A percentile compares a stretch with the other conserved stretches of the same genome.
Evolutionary conservation across 805 yeast genomes (phyloP).

Genomic region (Candida chilensis): DNA sequence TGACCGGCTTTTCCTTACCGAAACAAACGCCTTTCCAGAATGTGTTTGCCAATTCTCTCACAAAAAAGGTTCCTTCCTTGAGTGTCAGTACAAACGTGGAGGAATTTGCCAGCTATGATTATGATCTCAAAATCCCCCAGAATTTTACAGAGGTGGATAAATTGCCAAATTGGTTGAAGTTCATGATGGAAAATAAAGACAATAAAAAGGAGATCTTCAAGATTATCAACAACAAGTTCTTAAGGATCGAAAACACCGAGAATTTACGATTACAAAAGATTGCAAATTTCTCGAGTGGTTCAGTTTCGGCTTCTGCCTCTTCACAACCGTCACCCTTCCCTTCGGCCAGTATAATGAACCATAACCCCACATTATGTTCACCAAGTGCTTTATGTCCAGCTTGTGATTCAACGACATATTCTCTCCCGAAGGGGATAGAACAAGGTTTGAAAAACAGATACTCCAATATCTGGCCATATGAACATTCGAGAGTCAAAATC

Average conservation of each 20-base stretch:
- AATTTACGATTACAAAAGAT: conserved; percentile 24
- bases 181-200: too few relatives aligned
- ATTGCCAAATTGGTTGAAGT: conserved; percentile 8
- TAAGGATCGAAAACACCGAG: conserved; percentile 26
- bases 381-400: conserved; percentile 31
- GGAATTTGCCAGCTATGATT: too few relatives aligned
- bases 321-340: conserved; percentile 4
- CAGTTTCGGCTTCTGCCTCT: not conserved
- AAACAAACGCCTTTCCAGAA: conserved; percentile 21
- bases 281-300: conserved; percentile 4
- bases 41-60: conserved; percentile 14
- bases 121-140: too few relatives aligned
- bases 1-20: conserved; percentile 34
- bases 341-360: conserved; percentile 10
- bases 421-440: conserved; percentile 33
- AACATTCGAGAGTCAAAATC: conserved; percentile 33
- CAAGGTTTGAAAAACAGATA: conserved; percentile 34
- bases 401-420: conserved; percentile 27
- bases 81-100: too few relatives aligned
- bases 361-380: too few relatives aligned
- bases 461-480: conserved; percentile 39
- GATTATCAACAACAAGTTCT: conserved; percentile 18
- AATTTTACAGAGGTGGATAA: too few relatives aligned
- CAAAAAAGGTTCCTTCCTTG: conserved; percentile 6
- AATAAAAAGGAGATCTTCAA: conserved; percentile 14